phyloP scores from a whole-genome alignment of 2,329 filamentous ascomycete species.

The Clonostachys byssicola region DNA sequence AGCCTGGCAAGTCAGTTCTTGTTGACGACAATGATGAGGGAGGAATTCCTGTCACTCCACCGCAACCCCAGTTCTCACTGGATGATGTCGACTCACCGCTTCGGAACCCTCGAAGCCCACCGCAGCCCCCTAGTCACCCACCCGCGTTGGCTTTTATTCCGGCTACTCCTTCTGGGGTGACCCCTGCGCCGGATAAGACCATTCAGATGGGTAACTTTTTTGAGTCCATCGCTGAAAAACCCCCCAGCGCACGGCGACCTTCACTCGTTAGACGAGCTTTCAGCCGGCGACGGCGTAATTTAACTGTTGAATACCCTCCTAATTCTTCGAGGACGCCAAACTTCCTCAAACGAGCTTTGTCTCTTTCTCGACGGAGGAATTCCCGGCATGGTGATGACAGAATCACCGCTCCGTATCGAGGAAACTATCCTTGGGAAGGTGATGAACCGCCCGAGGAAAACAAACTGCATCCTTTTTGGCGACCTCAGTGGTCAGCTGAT shows the following conservation, averaged over 20 bases:
- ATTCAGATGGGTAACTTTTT: constrained; percentile 50
- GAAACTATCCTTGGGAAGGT: constrained; percentile 32
- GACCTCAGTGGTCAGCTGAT: constrained; percentile 41
- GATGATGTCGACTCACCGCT: constrained; percentile 58
- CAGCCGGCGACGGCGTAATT: constrained; percentile 37
- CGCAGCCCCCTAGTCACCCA: constrained; percentile 39
- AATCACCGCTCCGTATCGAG: constrained; percentile 9
- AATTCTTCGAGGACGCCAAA: constrained; percentile 30
- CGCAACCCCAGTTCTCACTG: constrained; percentile 41
- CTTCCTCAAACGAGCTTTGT: constrained; percentile 47
- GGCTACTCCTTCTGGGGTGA: constrained; percentile 56
- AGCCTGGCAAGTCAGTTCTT: background rate
- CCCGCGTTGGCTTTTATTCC: constrained; percentile 55
- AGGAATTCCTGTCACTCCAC: constrained; percentile 41
- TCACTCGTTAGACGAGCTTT: constrained; percentile 53
- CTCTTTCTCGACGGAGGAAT: constrained; percentile 34
- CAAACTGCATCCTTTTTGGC: constrained; percentile 58
- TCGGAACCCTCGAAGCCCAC: constrained; percentile 57
- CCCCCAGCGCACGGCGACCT: constrained; percentile 30
- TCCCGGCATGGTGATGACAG: background rate
- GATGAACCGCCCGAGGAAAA: constrained; percentile 45
- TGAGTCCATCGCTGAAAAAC: constrained; percentile 33
- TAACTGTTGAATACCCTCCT: constrained; percentile 33
- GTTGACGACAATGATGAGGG: constrained; percentile 19
- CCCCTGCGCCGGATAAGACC: constrained; percentile 48